Evolutionary conservation across 768 basidiomycete genomes (phyloP), one percentile per base, ranked within the genome.

Genomic region (Lentinula raphanica): DNA sequence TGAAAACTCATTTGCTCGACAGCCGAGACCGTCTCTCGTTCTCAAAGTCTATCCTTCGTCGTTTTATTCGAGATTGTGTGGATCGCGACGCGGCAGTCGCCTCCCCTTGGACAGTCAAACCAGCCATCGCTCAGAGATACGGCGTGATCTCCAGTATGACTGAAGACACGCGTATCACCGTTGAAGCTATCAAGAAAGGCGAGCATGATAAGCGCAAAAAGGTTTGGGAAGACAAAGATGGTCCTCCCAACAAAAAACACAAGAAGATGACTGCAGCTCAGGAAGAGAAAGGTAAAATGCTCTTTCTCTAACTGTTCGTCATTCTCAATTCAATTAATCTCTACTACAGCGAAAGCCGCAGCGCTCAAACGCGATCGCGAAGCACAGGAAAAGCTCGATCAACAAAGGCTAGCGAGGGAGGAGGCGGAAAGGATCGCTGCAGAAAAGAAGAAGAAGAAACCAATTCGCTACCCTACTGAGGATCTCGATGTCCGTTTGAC

Each of bases 21-120:
- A 98, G 95, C 66, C 94, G 97, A 60, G 97, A 99, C 70, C 90
- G 95, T 54, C 79, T 96, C 19, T 86, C 93, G 19, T 98, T 98
- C 73, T 96, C 94, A 28, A 98, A 98, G 72, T 94, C 94, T 17
- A 96, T 98, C 64, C 83, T 99, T 28, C 92, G 94, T 62, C 88
- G 94, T 15, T 98, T 96, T 73, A 91, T 99, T 58, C 87, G 92
- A 61, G 97, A 98, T 67, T 96, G 94, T 65, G 90, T 99, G 2
- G 89, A 92, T 66, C 86, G 97, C 32, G 94, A 96, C 63, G 81
- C 93, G 15, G 89, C 92, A 8, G 88, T 96, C 27, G 94, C 93
- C 7, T 92, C 93, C 1, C 96, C 97, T 5, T 99, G 97, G 97
- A 88, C 86, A 1, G 94, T 98, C 29, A 98, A 98, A 70, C 83